A percentile compares a stretch with the other conserved stretches of the same genome.
These are phyloP conservation scores for Paraphoma sp. DNA, from an alignment of 2,329 filamentous ascomycete genomes.

Conservation along the genomic window DNA sequence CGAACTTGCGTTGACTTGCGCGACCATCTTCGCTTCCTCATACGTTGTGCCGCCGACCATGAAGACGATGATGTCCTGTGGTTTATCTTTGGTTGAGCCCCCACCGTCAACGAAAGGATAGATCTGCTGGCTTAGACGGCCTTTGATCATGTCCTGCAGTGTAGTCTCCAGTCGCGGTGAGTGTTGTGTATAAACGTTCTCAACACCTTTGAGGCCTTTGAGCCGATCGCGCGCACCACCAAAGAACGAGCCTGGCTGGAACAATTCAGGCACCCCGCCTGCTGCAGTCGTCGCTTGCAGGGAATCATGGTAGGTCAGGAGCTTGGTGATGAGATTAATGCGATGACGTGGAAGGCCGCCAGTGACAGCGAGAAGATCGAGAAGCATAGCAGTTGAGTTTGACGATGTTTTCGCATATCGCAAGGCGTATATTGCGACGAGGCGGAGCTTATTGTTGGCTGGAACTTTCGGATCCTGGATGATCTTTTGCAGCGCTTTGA, in stretches of 20 bases:
- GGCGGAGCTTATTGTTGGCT: conserved; percentile 80
- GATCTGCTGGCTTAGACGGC: conserved; percentile 80
- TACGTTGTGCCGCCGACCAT: conserved; percentile 94
- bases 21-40: conserved; percentile 95
- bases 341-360: conserved; percentile 79
- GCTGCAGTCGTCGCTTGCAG: conserved; percentile 75
- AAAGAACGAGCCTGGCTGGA: conserved; percentile 87
- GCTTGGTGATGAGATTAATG: conserved; percentile 79
- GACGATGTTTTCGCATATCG: conserved; percentile 88
- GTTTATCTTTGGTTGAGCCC: conserved; percentile 88
- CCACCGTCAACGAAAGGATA: conserved; percentile 94
- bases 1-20: conserved; percentile 89
- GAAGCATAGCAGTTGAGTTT: conserved; percentile 81
- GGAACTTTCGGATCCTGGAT: conserved; percentile 82
- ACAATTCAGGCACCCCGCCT: conserved; percentile 88
- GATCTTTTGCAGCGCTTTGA: conserved; percentile 90
- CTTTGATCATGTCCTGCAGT: conserved; percentile 91
- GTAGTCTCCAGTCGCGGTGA: conserved; percentile 87
- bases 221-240: conserved; percentile 85
- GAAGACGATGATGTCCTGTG: conserved; percentile 94
- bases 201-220: conserved; percentile 94
- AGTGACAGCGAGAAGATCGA: conserved; percentile 84
- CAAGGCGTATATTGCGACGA: conserved; percentile 93
- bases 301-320: conserved; percentile 85
- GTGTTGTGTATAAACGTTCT: conserved; percentile 99